Percentiles rank a stretch among this genome's conserved stretches.
phyloP scores from a whole-genome alignment of 352 stramenopile species.

The Phytophthora aleatoria region DNA sequence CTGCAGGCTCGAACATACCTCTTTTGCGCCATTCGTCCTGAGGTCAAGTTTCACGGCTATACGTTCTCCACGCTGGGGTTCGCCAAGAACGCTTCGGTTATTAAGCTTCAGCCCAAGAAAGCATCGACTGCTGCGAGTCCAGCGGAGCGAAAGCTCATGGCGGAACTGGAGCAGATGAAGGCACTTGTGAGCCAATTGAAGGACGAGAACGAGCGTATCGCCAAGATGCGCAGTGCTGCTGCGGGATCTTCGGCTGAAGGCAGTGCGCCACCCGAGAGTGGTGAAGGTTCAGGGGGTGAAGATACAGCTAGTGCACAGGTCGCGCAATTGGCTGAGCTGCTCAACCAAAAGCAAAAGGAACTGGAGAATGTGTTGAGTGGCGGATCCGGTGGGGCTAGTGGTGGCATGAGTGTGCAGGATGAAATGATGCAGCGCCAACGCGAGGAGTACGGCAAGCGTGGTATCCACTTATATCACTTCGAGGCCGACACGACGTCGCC shows the following conservation, averaged over 20 bases:
- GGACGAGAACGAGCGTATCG: constrained; percentile 83
- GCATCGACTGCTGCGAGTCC: constrained; percentile 87
- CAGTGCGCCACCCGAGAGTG: neutral
- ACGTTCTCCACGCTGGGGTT: constrained; percentile 95
- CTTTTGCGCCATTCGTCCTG: constrained; percentile 93
- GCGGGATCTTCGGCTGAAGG: constrained; percentile 20
- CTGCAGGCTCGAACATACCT: constrained; percentile 93
- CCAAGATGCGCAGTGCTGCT: constrained; percentile 45
- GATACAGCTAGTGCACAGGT: constrained; percentile 39
- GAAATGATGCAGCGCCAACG: constrained; percentile 88
- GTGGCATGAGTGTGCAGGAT: constrained; percentile 66
- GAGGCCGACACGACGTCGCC: constrained; percentile 81
- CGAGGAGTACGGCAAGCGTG: constrained; percentile 91
- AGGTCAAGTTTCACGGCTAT: constrained; percentile 93
- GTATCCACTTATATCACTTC: constrained; percentile 90
- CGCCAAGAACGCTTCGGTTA: constrained; percentile 93
- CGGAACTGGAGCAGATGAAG: constrained; percentile 95
- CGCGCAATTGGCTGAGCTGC: constrained; percentile 66
- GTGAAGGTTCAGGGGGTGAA: constrained; percentile 33
- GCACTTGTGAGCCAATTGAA: constrained; percentile 82
- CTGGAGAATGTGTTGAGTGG: constrained; percentile 70
- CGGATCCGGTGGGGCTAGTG: constrained; percentile 39
- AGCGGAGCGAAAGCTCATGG: constrained; percentile 94
- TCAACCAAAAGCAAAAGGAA: constrained; percentile 75
- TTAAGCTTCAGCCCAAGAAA: constrained; percentile 96